Evolutionary conservation across 371 early-diverging fungal species (phyloP).

Genomic region (Haplosporangium sp.): DNA sequence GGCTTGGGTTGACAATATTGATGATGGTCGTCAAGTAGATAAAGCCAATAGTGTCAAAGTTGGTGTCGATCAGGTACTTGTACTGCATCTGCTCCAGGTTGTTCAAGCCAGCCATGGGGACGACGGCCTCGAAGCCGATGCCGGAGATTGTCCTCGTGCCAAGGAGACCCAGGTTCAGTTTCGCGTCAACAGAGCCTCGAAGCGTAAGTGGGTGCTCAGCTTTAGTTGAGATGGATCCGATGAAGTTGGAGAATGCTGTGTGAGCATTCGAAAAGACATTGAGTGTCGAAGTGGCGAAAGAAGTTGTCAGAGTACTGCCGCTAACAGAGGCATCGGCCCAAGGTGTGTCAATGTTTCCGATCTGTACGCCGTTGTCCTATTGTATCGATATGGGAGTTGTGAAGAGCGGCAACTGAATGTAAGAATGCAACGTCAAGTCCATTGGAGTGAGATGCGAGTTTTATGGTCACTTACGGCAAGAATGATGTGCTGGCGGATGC

Average conservation of each 20-base stretch:
- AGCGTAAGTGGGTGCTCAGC: constrained; percentile 27
- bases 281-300: constrained; percentile 31
- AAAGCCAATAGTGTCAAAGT: constrained; percentile 6
- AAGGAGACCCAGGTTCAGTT: constrained; percentile 44
- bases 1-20: constrained; percentile 44
- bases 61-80: constrained; percentile 20
- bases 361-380: constrained; percentile 36
- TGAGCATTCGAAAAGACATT: constrained; percentile 35
- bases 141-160: constrained; percentile 31
- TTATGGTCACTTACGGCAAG: constrained; percentile 16
- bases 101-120: constrained; percentile 30
- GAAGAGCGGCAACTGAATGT: not conserved
- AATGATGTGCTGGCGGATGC: constrained; percentile 34
- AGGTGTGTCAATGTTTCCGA: constrained; percentile 41
- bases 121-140: constrained; percentile 42
- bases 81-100: constrained; percentile 28
- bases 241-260: constrained; percentile 31
- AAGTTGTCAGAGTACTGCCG: constrained; percentile 25
- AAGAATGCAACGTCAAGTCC: not conserved
- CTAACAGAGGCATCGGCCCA: constrained; percentile 31
- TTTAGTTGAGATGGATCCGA: constrained; percentile 23
- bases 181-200: constrained; percentile 38
- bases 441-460: not conserved
- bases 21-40: constrained; percentile 25
- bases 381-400: not conserved